Base-by-base conservation (phyloP, 2,329 filamentous ascomycete species). In the Arachnopeziza araneosa region DNA sequence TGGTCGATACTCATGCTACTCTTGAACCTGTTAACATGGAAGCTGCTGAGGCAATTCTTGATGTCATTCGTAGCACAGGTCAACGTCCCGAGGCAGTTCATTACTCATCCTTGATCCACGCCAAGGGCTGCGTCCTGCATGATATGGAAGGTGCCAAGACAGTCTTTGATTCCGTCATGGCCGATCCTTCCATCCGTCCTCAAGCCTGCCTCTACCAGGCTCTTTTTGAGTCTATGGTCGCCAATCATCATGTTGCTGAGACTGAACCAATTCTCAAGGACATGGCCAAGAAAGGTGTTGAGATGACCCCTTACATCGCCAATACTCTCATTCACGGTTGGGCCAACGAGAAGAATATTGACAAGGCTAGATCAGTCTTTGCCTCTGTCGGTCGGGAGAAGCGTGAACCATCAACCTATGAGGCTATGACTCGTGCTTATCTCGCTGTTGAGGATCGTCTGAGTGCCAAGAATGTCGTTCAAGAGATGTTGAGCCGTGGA, bases 311-410 rank as follows among this genome's bases (percentile, higher is more conserved):
- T 0, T 99, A 99, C 77, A 98, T 99, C 72, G 95, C 95, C 71
- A 99, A 99, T 79, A 96, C 93, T 6, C 82, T 99, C 52, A 98
- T 99, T 70, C 93, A 98, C 72, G 95, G 95, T 64, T 99, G 95
- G 93, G 91, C 93, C 23, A 83, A 88, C 17, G 89, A 90, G 73
- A 88, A 89, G 75, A 83, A 96, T 64, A 89, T 98, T 52, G 76
- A 78, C 62, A 93, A 91, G 75, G 90, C 92, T 21, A 85, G 87
- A 71, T 78, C 82, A 24, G 86, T 97, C 63, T 99, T 96, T 72
- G 83, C 89, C 61, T 81, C 83, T n/a, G 87, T 99, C 2, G 84
- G 87, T 9, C 82, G 85, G 26, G 83, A 86, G 58, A 92, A 88
- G 77, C 87, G 95, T 60, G 95, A 99, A 78, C 95, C 95, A 2